A percentile compares a stretch with the other conserved stretches of the same genome.
These are phyloP conservation scores for Mycena vulgaris DNA, from an alignment of 768 basidiomycete genomes.

Conservation along the genomic window DNA sequence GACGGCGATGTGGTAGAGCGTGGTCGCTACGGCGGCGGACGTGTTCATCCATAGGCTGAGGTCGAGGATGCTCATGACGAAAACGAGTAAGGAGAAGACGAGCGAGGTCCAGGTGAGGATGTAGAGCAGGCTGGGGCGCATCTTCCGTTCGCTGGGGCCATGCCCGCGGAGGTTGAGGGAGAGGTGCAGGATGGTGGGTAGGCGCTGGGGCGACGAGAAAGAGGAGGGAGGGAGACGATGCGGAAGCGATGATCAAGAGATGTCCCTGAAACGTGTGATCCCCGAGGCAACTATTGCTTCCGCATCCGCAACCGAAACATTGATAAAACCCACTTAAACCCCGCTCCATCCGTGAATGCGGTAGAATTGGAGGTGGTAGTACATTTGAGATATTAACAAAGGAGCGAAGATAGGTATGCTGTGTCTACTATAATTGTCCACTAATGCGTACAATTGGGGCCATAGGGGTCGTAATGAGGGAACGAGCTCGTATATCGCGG, in stretches of 20 bases:
- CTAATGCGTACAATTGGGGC: no score
- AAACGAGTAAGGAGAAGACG: constrained; percentile 15
- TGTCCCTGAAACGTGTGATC: not conserved
- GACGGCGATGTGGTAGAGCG: constrained; percentile 34
- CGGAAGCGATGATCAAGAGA: not conserved
- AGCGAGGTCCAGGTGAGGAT: constrained; percentile 32
- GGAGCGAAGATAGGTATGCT: not conserved
- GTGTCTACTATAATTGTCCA: no score
- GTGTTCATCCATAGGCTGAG: constrained; percentile 34
- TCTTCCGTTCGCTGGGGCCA: not conserved
- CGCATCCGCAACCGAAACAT: not conserved
- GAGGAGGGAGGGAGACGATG: not conserved
- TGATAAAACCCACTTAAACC: not conserved
- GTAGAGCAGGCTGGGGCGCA: constrained; percentile 17
- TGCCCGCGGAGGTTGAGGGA: constrained; percentile 1
- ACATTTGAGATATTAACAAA: not conserved
- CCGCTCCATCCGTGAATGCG: not conserved
- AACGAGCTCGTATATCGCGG: no score
- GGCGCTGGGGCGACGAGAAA: not conserved
- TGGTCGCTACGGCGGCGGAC: constrained; percentile 24
- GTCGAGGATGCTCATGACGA: constrained; percentile 29
- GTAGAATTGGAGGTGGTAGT: constrained; percentile 5
- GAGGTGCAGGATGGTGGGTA: not conserved
- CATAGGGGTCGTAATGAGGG: no score
- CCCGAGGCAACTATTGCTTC: not conserved